A percentile compares a stretch with the other conserved stretches of the same genome.
Conservation (phyloP, 495 filamentous ascomycete species). For the Tuber melanosporum region DNA sequence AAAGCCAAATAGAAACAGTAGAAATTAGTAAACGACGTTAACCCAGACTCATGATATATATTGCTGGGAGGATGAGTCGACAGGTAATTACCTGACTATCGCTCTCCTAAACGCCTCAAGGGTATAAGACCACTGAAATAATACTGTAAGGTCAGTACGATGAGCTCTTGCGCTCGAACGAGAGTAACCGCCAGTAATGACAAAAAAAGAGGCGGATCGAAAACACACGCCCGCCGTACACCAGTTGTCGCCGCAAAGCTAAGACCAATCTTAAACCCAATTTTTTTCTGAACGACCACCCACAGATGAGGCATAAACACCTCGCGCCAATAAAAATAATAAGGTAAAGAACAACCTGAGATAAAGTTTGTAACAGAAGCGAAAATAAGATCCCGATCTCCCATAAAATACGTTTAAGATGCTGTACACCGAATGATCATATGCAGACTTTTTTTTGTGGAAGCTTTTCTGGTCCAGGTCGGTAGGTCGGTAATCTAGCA, state of each 20-base stretch:
- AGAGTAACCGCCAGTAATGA: conserved; percentile 8
- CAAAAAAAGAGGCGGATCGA: conserved; percentile 34
- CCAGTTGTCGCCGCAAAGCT: conserved; percentile 39
- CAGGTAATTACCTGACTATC: not conserved
- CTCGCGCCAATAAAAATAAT: conserved; percentile 31
- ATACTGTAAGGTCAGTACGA: not conserved
- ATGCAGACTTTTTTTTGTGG: conserved; percentile 1
- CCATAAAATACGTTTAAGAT: conserved; percentile 32
- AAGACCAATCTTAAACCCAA: conserved; percentile 38
- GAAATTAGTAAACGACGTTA: not conserved
- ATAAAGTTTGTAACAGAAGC: conserved; percentile 38
- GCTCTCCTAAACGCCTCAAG: not conserved
- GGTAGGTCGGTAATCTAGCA: conserved; percentile 21
- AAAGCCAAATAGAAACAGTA: not conserved
- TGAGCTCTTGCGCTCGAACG: not conserved
- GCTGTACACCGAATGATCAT: conserved; percentile 25
- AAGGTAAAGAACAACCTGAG: conserved; percentile 24
- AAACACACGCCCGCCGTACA: conserved; percentile 39
- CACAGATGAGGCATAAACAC: conserved; percentile 17
- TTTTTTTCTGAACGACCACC: conserved; percentile 35
- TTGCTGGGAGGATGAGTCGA: not conserved
- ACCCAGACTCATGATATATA: not conserved
- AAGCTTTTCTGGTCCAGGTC: not conserved
- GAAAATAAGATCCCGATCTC: conserved; percentile 23
- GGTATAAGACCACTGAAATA: not conserved